A percentile compares a stretch with the other conserved stretches of the same genome.
Conservation (phyloP, 2,329 filamentous ascomycete species). For the Alternaria sp. region DNA sequence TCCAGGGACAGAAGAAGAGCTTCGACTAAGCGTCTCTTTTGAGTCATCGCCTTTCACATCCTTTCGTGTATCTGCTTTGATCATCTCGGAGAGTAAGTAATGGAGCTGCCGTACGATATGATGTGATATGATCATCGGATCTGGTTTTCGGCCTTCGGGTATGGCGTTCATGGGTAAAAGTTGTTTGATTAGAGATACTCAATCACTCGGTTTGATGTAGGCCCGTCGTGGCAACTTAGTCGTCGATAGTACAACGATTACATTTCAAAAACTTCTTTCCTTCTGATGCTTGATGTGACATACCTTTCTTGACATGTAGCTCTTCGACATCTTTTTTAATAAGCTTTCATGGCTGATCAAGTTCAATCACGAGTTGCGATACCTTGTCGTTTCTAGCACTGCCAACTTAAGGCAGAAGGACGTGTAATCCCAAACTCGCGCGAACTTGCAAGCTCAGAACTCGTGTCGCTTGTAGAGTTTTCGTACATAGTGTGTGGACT, state of each 20-base stretch:
- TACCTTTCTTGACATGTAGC: background rate
- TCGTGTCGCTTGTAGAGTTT: no score
- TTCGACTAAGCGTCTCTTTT: conserved; percentile 54
- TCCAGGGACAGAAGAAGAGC: conserved; percentile 80
- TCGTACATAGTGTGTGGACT: no score
- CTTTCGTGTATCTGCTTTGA: conserved; percentile 25
- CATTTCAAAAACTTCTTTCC: background rate
- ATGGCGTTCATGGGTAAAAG: conserved; percentile 26
- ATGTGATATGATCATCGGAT: conserved; percentile 19
- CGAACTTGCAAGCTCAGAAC: no score
- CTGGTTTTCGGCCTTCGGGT: conserved; percentile 14
- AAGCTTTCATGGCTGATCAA: no score
- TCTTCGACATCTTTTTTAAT: no score
- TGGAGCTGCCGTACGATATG: conserved; percentile 24
- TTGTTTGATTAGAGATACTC: conserved; percentile 9
- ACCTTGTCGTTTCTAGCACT: background rate
- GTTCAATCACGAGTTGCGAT: background rate
- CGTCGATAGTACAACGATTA: conserved; percentile 17
- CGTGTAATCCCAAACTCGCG: no score
- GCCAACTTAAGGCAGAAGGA: no score
- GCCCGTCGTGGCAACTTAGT: conserved; percentile 11
- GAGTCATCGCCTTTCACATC: background rate
- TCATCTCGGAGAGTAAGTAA: conserved; percentile 34
- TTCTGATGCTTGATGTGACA: background rate
- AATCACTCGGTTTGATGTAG: conserved; percentile 6